Conservation (phyloP, 352 stramenopile species). For the Phytopythium ostracodes region DNA sequence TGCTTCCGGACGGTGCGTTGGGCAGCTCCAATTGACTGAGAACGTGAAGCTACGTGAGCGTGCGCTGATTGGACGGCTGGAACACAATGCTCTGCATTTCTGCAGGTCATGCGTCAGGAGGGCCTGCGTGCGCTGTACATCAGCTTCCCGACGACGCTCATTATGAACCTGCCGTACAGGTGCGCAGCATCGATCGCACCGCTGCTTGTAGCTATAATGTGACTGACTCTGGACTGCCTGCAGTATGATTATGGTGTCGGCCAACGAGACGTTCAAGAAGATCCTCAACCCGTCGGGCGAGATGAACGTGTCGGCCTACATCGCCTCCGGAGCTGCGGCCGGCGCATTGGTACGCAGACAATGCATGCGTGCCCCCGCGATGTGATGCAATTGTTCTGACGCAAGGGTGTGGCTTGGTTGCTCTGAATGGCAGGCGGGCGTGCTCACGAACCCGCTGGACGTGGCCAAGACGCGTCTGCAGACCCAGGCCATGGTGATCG, state of each 20-base stretch:
- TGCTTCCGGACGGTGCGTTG: slow-evolving; percentile 77
- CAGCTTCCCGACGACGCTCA: slow-evolving; percentile 96
- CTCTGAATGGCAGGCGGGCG: slow-evolving; percentile 53
- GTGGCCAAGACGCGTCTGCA: slow-evolving; percentile 98
- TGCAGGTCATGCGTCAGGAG: slow-evolving; percentile 71
- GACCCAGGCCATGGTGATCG: slow-evolving; percentile 85
- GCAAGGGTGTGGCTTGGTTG: not conserved
- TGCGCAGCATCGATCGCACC: slow-evolving; percentile 9
- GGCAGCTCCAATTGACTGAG: not conserved
- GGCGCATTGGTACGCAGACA: slow-evolving; percentile 79
- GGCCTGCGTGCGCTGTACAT: slow-evolving; percentile 87
- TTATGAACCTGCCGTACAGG: slow-evolving; percentile 98
- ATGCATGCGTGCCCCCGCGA: not conserved
- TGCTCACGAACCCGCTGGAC: slow-evolving; percentile 96
- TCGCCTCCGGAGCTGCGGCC: slow-evolving; percentile 92
- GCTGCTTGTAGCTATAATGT: not conserved
- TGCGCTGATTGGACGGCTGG: too few relatives aligned
- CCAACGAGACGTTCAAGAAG: slow-evolving; percentile 97
- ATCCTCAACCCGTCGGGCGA: slow-evolving; percentile 85
- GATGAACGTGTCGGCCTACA: slow-evolving; percentile 88
- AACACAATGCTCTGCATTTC: not conserved
- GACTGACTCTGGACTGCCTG: not conserved
- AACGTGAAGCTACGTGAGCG: not conserved
- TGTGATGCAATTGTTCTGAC: not conserved
- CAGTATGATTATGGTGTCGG: slow-evolving; percentile 97